Evolutionary conservation across 2,329 filamentous ascomycete species (phyloP), one percentile per base, ranked within the genome.

Genomic region (Pseudogymnoascus sp.): DNA sequence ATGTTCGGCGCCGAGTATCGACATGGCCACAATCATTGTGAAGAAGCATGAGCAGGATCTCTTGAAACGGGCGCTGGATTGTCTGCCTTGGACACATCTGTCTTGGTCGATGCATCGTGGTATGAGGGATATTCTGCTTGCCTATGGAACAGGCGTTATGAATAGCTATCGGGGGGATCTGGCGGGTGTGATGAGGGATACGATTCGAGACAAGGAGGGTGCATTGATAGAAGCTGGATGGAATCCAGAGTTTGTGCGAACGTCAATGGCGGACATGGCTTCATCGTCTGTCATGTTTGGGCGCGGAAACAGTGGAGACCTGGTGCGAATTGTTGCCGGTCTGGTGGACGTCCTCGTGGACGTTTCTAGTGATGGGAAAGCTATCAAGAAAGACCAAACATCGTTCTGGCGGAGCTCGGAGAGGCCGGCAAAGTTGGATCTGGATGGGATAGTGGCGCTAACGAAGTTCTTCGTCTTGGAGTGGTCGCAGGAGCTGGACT

Each of bases 401-500:
- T 36, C 25, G 12, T 62, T 62, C 42, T 62, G 61, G 58, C 33
- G 33, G 15, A 45, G 18, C 8, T 12, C 25, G 15, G 18, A 37
- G 21, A 63, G 58, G 6, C 36, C 62, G 5, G 58, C 15, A 3
- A 42, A 61, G 39, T 60, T 72, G n/a, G 65, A 69, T 35, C 10
- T 60, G 1, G 63, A 70, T 59, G 67, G 42, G 8, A 62, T 72
- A 3, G 66, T 72, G 2, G 72, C 72, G 18, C 62, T 74, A 61
- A 72, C 70, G 12, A 74, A 74, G 59, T 63, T 70, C 6, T 71
- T 73, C 52, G 70, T 74, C 13, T 63, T 73, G 33, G 71, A 73
- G 61, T 74, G 72, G 72, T 74, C 72, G 25, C 66, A 69, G 58
- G 72, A 73, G 60, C 70, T 74, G 10, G 71, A 74, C 64, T 73